Evolutionary conservation across 108 stramenopile species (phyloP).

Genomic region (Chaetoceros tenuissimus): DNA sequence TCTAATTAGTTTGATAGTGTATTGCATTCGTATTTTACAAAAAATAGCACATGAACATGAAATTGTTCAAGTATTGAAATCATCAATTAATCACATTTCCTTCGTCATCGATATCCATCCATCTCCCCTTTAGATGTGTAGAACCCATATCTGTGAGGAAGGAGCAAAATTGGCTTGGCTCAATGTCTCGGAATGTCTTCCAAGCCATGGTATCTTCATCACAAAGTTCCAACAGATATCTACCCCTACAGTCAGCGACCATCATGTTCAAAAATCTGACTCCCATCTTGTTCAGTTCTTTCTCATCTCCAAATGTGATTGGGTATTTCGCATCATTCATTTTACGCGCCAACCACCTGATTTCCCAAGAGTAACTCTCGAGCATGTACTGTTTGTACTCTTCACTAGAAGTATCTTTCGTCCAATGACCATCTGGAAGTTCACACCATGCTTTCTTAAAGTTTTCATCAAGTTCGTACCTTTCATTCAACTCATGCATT

Average conservation of each 20-base stretch:
- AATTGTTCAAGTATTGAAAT: no score
- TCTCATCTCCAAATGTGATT: constrained; percentile 6
- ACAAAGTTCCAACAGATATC: constrained; percentile 1
- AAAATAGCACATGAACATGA: no score
- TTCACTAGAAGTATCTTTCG: background rate
- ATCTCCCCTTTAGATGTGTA: constrained; percentile 1
- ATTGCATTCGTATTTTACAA: no score
- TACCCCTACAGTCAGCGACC: background rate
- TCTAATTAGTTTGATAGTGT: no score
- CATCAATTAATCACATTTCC: background rate
- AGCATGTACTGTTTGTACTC: background rate
- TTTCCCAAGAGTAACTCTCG: background rate
- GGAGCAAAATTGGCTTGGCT: constrained; percentile 1
- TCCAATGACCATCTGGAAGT: constrained; percentile 12
- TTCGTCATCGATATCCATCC: constrained; percentile 9
- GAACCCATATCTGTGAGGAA: constrained; percentile 6
- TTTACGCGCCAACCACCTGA: constrained; percentile 4
- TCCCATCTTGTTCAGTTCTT: constrained; percentile 4
- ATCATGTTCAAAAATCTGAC: constrained; percentile 3
- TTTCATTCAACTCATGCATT: constrained; percentile 5
- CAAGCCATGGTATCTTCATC: constrained; percentile 1
- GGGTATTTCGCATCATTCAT: constrained; percentile 12
- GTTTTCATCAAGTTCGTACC: constrained; percentile 4
- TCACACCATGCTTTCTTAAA: background rate
- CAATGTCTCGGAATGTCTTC: constrained; percentile 13